A percentile compares a stretch with the other conserved stretches of the same genome.
These are phyloP conservation scores for Pichia occidentalis DNA, from an alignment of 805 yeast species.

Conservation along the genomic window DNA sequence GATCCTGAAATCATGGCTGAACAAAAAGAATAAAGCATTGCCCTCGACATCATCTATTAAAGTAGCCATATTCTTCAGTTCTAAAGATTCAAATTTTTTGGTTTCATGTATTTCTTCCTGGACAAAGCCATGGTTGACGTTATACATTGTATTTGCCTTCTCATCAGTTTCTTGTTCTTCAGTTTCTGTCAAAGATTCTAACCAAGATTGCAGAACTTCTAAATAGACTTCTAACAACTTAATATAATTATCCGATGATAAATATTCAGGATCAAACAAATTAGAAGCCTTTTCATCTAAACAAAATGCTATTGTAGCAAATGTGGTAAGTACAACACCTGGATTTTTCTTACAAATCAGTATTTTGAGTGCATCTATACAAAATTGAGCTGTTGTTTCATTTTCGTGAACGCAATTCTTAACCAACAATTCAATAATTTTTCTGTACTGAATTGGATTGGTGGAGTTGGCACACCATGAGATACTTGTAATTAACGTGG, in stretches of 20 bases:
- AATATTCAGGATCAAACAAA: constrained; percentile 47
- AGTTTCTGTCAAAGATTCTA: constrained; percentile 48
- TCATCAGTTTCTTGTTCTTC: constrained; percentile 23
- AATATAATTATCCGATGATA: constrained; percentile 57
- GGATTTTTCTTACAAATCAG: constrained; percentile 68
- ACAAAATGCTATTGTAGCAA: constrained; percentile 72
- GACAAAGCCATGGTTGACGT: constrained; percentile 30
- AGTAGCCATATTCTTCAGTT: constrained; percentile 72
- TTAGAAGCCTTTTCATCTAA: constrained; percentile 65
- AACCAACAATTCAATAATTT: constrained; percentile 67
- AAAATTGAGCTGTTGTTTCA: constrained; percentile 53
- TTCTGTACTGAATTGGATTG: constrained; percentile 40
- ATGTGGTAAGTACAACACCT: constrained; percentile 60
- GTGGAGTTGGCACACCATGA: constrained; percentile 57
- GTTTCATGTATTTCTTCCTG: constrained; percentile 37
- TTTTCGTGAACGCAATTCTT: constrained; percentile 70
- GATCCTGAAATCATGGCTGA: constrained; percentile 76
- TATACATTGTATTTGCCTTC: constrained; percentile 30
- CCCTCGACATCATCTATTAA: constrained; percentile 95
- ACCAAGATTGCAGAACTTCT: constrained; percentile 78
- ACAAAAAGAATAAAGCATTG: constrained; percentile 83
- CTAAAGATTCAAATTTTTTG: constrained; percentile 54
- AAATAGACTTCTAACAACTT: constrained; percentile 62
- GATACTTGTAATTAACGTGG: constrained; percentile 59
- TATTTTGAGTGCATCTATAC: constrained; percentile 55